These are phyloP conservation scores for Solanum commersonii DNA, from an alignment of 257 asterid species.

Conservation along the genomic window DNA sequence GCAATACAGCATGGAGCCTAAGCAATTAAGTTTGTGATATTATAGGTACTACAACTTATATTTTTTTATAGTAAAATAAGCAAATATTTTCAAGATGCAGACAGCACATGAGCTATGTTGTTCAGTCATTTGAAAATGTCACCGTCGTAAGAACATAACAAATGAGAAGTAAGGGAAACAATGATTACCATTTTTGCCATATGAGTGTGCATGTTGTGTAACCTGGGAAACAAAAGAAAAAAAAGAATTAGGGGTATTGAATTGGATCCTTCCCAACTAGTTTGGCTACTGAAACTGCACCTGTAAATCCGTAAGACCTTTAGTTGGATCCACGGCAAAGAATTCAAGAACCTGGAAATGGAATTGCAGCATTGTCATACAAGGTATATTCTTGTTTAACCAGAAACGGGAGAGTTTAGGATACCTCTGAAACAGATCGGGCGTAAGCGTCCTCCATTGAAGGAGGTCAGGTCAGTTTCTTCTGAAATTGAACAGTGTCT, in stretches of 20 bases:
- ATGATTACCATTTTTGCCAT: conserved; percentile 69
- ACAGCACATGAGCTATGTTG: not conserved
- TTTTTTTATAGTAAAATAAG: not conserved
- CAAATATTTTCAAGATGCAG: not conserved
- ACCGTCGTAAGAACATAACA: not conserved
- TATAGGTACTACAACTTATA: not conserved
- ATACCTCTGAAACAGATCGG: conserved; percentile 77
- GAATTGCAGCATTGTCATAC: not conserved
- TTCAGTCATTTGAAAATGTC: not conserved
- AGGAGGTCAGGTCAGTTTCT: conserved; percentile 4
- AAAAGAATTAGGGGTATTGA: not conserved
- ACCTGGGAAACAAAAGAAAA: conserved; percentile 42
- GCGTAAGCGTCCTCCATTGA: conserved; percentile 86
- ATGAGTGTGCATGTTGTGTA: conserved; percentile 53
- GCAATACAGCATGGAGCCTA: not conserved
- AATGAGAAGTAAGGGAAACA: not conserved
- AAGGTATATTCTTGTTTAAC: not conserved
- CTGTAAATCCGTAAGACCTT: conserved; percentile 78
- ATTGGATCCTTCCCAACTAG: not conserved
- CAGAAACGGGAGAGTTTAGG: not conserved
- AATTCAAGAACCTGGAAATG: conserved; percentile 61
- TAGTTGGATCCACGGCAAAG: conserved; percentile 65
- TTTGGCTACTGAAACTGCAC: conserved; percentile 12
- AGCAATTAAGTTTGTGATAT: not conserved
- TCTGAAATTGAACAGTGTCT: not conserved